Evolutionary conservation across 179 eudicot species (phyloP).

Genomic region (Beta corolliflora): DNA sequence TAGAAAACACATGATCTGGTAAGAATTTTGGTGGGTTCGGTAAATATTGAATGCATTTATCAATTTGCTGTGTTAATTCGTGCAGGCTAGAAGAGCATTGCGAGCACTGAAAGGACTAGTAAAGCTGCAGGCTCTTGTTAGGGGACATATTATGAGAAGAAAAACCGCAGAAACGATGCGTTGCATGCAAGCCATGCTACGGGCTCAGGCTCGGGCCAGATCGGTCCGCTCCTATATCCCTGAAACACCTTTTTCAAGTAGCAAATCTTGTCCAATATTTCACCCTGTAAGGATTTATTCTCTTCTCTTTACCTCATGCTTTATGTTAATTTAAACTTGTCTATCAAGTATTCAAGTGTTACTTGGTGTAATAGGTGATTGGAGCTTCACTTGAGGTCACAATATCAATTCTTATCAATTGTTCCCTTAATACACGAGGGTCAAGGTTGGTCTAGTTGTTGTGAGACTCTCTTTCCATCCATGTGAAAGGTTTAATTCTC

Average conservation of each 20-base stretch:
- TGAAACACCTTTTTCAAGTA: slow-evolving; percentile 53
- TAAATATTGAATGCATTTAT: slow-evolving; percentile 2
- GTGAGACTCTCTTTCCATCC: no score
- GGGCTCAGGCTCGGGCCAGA: slow-evolving; percentile 71
- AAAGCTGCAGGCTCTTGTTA: slow-evolving; percentile 75
- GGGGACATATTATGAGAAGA: slow-evolving; percentile 82
- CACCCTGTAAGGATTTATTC: slow-evolving; percentile 40
- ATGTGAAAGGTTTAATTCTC: no score
- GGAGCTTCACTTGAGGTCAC: no score
- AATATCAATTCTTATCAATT: no score
- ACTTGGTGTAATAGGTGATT: no score
- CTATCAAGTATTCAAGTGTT: no score
- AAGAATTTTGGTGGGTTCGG: neutral
- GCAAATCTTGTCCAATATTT: slow-evolving; percentile 49
- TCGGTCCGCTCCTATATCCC: slow-evolving; percentile 43
- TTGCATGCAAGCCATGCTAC: slow-evolving; percentile 64
- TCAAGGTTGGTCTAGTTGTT: no score
- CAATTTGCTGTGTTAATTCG: neutral
- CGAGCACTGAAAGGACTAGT: slow-evolving; percentile 78
- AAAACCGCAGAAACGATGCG: slow-evolving; percentile 54
- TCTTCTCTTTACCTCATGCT: no score
- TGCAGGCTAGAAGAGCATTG: slow-evolving; percentile 81
- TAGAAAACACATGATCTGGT: neutral
- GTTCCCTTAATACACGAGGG: no score
- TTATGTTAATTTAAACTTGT: no score